Conservation (phyloP, 805 yeast species). For the Jamesozyma rosinii region DNA sequence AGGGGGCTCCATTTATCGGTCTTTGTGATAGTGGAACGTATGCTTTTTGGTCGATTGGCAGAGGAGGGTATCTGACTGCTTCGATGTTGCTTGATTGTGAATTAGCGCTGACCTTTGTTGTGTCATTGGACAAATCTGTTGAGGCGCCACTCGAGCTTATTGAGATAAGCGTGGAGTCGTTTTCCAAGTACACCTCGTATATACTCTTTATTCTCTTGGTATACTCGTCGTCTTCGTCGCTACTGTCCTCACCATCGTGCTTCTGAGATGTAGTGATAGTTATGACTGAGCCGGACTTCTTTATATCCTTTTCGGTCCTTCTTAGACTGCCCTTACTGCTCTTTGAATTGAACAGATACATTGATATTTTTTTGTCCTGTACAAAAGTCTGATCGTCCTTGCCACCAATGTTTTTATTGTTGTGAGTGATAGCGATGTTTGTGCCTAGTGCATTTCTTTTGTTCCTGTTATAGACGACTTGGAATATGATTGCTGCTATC, state of each 20-base stretch:
- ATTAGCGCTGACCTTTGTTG: background rate
- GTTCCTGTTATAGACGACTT: constrained; percentile 48
- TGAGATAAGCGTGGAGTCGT: background rate
- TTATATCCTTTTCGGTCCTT: background rate
- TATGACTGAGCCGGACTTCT: background rate
- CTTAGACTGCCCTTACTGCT: background rate
- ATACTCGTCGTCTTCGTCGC: constrained; percentile 47
- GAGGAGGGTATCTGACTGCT: background rate
- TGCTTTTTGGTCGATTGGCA: constrained; percentile 2
- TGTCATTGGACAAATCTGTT: background rate
- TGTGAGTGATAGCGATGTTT: background rate
- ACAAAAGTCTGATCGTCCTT: background rate
- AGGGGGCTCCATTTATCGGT: background rate
- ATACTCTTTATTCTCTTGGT: constrained; percentile 67
- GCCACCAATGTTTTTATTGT: background rate
- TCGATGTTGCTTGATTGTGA: background rate
- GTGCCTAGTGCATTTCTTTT: constrained; percentile 39
- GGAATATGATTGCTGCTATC: constrained; percentile 41
- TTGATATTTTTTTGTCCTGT: background rate
- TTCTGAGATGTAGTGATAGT: background rate
- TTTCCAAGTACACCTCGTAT: constrained; percentile 60
- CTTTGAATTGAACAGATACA: background rate
- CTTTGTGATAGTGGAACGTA: background rate
- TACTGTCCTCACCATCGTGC: background rate
- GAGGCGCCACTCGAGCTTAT: background rate